Evolutionary conservation across 176 grass and related monocot species (phyloP), one percentile per base, ranked within the genome.

Genomic region (Triticum turgidum): DNA sequence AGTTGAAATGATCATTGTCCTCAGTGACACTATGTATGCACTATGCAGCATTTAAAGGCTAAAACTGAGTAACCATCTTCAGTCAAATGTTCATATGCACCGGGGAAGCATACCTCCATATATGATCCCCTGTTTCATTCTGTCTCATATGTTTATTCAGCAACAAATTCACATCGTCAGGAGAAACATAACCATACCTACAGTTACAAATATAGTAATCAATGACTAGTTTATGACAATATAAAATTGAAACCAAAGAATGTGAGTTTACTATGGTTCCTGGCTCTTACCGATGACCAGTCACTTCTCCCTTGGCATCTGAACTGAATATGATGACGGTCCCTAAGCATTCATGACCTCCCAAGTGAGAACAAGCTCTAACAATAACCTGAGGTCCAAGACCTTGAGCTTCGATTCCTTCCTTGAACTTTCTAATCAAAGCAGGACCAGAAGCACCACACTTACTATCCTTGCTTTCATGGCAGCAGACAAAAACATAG

Each of bases 121-220:
- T 81, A 78, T 89, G 86, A 65, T 98, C 91, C 70, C 92, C 82
- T 79, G 71, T 96, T 85, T 86, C 93, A 92, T 41, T 41, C 39
- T 92, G 90, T 62, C 69, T 79, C 80, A 98, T 96, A 90, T 96
- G 97, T 82, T 91, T 91, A 69, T 88, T 79, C n/a, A 98, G 79
- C 42, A 98, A 81, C 25, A 88, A 68, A 88, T 92, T 80, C 61
- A 96, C 97, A 86, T 98, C 97, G 65, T 96, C 97, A 79, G 94
- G 92, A 85, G 89, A 77, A 78, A 98, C 94, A 85, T 98, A 98
- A 82, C 97, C 97, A 92, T 96, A 98, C 94, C 97, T 98, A 79
- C 39, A 80, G 94, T 84, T 47, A 62, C 67, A 89, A 89, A 30
- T 79, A 51, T 21, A 81, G 72, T 85, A 88, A 85, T 51, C 38